phyloP scores from a whole-genome alignment of 2,329 filamentous ascomycete species.

The Alternaria gansuensis region DNA sequence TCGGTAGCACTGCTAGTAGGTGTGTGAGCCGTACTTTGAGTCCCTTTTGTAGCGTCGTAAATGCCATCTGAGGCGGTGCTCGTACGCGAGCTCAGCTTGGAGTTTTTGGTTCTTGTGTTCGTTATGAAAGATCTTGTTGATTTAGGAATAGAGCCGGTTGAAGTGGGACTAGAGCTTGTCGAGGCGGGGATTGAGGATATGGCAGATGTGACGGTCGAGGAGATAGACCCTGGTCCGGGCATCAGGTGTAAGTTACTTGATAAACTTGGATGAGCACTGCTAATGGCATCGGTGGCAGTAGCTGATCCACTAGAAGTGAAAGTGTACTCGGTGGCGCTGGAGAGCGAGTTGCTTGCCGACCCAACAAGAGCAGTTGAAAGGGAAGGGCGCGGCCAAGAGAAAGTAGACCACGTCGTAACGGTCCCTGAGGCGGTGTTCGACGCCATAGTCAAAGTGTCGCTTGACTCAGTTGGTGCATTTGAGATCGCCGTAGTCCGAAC shows the following conservation, averaged over 20 bases:
- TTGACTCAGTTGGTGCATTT: neutral
- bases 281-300: neutral
- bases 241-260: neutral
- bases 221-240: neutral
- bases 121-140: neutral
- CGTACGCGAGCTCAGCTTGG: neutral
- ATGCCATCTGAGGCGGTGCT: neutral
- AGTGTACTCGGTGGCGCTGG: neutral
- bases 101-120: neutral
- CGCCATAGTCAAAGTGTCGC: neutral
- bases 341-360: neutral
- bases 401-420: neutral
- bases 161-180: neutral
- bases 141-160: no score
- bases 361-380: neutral
- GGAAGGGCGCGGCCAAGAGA: neutral
- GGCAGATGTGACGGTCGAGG: neutral
- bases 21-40: conserved; percentile 3
- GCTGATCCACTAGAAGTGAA: conserved; percentile 1
- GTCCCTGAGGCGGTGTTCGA: neutral
- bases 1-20: conserved; percentile 26
- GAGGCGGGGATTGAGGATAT: neutral
- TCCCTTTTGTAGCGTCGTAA: neutral
- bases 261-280: neutral
- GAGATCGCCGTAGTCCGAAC: neutral